Percentiles rank a stretch among this genome's conserved stretches.
Conservation (phyloP, 1,284 basidiomycete species). For the Pterulicium gracile region DNA sequence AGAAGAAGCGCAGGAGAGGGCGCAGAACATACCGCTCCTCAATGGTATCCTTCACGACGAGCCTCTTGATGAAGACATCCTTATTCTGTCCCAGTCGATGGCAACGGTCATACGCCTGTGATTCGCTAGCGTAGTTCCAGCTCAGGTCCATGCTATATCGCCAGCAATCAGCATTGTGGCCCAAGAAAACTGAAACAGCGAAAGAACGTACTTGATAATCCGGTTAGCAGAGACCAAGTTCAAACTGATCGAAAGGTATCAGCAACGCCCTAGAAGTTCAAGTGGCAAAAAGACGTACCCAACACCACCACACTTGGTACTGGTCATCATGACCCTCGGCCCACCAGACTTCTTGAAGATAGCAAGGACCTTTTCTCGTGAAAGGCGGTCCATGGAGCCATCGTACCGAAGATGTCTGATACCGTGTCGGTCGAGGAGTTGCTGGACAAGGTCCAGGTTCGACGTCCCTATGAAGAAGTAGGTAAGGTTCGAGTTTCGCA, state of each 20-base stretch:
- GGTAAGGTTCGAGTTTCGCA: neutral
- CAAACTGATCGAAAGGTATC: conserved; percentile 42
- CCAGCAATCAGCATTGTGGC: conserved; percentile 4
- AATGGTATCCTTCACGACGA: conserved; percentile 54
- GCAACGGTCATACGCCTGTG: conserved; percentile 55
- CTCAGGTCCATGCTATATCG: conserved; percentile 52
- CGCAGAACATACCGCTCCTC: conserved; percentile 47
- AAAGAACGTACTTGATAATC: conserved; percentile 46
- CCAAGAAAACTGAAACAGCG: neutral
- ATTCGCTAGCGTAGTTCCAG: conserved; percentile 63
- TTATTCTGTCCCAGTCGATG: conserved; percentile 68
- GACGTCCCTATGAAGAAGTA: conserved; percentile 47
- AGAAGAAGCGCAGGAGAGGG: neutral
- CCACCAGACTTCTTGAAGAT: conserved; percentile 42
- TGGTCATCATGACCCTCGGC: conserved; percentile 53
- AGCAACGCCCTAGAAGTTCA: no score
- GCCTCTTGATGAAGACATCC: conserved; percentile 55
- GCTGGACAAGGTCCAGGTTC: conserved; percentile 56
- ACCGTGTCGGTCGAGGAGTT: conserved; percentile 42
- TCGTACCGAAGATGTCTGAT: conserved; percentile 53
- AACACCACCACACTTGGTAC: conserved; percentile 54
- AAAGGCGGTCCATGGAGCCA: conserved; percentile 45
- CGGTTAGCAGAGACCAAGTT: conserved; percentile 59
- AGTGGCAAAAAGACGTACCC: neutral
- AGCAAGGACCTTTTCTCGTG: conserved; percentile 36